phyloP scores from a whole-genome alignment of 257 asterid genomes.

The Petunia axillaris region DNA sequence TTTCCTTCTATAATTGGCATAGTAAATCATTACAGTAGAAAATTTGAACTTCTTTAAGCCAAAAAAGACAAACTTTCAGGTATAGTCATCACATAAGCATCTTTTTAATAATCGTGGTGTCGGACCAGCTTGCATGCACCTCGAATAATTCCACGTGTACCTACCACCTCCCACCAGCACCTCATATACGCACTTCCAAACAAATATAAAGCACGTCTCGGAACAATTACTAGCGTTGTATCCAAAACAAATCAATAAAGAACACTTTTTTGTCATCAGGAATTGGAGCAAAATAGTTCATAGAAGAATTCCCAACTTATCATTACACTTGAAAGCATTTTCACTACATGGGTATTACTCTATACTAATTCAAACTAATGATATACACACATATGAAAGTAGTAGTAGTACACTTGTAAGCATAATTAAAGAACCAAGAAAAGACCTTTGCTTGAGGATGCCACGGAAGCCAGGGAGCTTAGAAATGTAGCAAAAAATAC shows the following conservation, averaged over 20 bases:
- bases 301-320: background rate
- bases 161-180: too few relatives aligned
- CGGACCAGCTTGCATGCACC: too few relatives aligned
- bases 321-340: background rate
- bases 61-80: background rate
- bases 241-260: background rate
- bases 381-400: background rate
- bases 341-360: background rate
- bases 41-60: background rate
- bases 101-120: too few relatives aligned
- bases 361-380: slow-evolving; percentile 2
- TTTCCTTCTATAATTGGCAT: background rate
- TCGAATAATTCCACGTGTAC: too few relatives aligned
- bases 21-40: background rate
- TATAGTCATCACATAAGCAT: background rate
- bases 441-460: slow-evolving; percentile 83
- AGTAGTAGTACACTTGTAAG: background rate
- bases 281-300: background rate
- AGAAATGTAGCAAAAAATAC: slow-evolving; percentile 81
- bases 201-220: background rate
- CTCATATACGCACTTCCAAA: background rate
- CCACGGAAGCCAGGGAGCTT: slow-evolving; percentile 85
- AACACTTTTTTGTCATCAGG: background rate
- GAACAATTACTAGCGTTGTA: background rate
- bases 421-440: background rate